phyloP scores from a whole-genome alignment of 176 grass and related monocot species.

The Pontederia paniculata region DNA sequence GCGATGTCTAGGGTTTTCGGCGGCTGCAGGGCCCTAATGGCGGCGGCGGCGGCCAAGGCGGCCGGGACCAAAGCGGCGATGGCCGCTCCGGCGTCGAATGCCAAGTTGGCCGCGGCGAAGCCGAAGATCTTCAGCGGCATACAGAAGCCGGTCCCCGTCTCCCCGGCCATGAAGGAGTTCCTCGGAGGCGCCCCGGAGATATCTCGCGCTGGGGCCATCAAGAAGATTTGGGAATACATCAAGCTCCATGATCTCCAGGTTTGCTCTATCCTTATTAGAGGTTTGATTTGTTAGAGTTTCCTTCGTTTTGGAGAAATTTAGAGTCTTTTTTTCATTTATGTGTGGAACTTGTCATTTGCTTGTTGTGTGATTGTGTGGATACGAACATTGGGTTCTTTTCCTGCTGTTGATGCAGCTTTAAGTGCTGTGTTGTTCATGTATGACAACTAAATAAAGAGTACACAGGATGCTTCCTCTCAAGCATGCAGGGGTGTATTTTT shows the following conservation, averaged over 20 bases:
- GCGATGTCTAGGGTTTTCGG: constrained; percentile 47
- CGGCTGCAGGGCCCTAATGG: constrained; percentile 48
- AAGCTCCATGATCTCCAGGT: constrained; percentile 70
- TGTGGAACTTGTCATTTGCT: too few species aligned
- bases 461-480: too few species aligned
- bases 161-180: constrained; percentile 48
- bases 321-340: too few species aligned
- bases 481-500: too few species aligned
- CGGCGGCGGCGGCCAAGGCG: constrained; percentile 34
- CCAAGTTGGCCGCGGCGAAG: constrained; percentile 1
- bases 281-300: too few species aligned
- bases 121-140: constrained; percentile 20
- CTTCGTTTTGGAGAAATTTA: too few species aligned
- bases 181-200: constrained; percentile 42
- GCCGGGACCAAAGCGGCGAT: background rate
- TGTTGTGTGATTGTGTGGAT: too few species aligned
- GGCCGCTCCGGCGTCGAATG: background rate
- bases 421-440: too few species aligned
- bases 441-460: too few species aligned
- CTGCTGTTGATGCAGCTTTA: too few species aligned
- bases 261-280: background rate
- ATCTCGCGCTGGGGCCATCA: constrained; percentile 38
- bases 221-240: constrained; percentile 83
- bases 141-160: constrained; percentile 32
- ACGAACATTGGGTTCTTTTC: too few species aligned